Conservation (phyloP, 345 rosid genomes). For the Eutrema heterophyllum region DNA sequence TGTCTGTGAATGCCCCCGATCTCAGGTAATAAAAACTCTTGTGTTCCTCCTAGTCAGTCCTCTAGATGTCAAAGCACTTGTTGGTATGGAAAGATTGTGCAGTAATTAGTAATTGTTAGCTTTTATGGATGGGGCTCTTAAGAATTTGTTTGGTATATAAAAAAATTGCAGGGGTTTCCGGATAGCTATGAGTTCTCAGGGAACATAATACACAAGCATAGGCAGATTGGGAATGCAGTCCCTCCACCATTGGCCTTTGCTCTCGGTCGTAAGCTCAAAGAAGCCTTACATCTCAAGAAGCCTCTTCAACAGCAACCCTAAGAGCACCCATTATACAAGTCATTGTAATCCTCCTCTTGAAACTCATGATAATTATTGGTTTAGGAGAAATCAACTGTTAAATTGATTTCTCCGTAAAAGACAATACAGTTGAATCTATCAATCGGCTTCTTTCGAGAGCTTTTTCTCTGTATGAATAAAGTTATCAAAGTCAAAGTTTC, state of each 20-base stretch:
- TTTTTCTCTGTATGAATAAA: neutral
- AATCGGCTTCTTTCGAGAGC: neutral
- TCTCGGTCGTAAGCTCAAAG: constrained; percentile 75
- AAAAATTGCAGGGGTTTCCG: constrained; percentile 68
- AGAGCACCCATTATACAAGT: neutral
- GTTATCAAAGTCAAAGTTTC: constrained; percentile 1
- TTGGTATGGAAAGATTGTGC: neutral
- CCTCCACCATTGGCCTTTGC: constrained; percentile 89
- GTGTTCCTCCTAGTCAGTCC: neutral
- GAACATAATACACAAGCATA: constrained; percentile 54
- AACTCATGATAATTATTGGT: neutral
- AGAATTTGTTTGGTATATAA: neutral
- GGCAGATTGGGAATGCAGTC: constrained; percentile 93
- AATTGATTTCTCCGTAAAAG: neutral
- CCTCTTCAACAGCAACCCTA: neutral
- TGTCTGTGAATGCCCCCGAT: constrained; percentile 87
- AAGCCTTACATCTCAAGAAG: constrained; percentile 45
- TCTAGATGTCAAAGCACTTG: neutral
- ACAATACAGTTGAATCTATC: neutral
- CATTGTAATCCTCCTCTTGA: neutral
- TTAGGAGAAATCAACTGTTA: too few species aligned
- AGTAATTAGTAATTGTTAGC: neutral
- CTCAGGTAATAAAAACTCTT: constrained; percentile 47
- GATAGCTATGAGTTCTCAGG: constrained; percentile 66
- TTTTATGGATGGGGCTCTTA: too few species aligned